Evolutionary conservation across 192 early-diverging fungal species (phyloP).

Genomic region (Mortierella alpina): DNA sequence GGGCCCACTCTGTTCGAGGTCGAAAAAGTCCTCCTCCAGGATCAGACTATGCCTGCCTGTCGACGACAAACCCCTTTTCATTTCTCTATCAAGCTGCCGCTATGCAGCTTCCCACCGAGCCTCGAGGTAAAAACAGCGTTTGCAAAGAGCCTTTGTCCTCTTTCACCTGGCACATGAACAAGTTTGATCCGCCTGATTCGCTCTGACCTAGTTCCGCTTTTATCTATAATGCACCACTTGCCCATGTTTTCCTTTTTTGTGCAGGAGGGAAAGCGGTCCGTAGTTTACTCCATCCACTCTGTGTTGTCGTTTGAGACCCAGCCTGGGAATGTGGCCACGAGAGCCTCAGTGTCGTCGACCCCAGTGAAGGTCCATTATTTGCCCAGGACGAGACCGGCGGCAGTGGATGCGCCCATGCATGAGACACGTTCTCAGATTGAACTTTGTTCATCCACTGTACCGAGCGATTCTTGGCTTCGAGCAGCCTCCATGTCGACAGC

Average conservation of each 20-base stretch:
- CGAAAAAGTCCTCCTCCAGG: constrained; percentile 24
- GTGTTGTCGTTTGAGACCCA: constrained; percentile 7
- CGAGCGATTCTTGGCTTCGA: too few species aligned
- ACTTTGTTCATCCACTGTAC: too few species aligned
- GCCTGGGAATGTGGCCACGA: not conserved
- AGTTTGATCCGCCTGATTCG: not conserved
- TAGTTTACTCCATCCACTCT: constrained; percentile 23
- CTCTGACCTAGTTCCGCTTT: too few species aligned
- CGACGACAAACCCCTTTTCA: constrained; percentile 16
- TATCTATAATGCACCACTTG: not conserved
- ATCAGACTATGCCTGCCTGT: constrained; percentile 16
- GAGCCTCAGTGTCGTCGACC: constrained; percentile 14
- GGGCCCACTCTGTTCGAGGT: constrained; percentile 18
- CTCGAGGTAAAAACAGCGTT: constrained; percentile 28
- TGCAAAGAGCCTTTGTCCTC: not conserved
- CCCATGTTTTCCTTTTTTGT: constrained; percentile 13
- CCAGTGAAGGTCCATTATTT: constrained; percentile 19
- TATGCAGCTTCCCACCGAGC: constrained; percentile 38
- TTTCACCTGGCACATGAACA: not conserved
- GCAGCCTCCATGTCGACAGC: too few species aligned
- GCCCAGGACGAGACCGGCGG: constrained; percentile 1
- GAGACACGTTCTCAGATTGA: constrained; percentile 11
- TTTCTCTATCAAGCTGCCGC: constrained; percentile 38
- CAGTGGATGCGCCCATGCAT: not conserved
- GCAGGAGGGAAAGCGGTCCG: constrained; percentile 17